Evolutionary conservation across 225 moss, liverwort and hornwort genomes (phyloP), one percentile per base, ranked within the genome.

Genomic region (Physcomitrium patens): DNA sequence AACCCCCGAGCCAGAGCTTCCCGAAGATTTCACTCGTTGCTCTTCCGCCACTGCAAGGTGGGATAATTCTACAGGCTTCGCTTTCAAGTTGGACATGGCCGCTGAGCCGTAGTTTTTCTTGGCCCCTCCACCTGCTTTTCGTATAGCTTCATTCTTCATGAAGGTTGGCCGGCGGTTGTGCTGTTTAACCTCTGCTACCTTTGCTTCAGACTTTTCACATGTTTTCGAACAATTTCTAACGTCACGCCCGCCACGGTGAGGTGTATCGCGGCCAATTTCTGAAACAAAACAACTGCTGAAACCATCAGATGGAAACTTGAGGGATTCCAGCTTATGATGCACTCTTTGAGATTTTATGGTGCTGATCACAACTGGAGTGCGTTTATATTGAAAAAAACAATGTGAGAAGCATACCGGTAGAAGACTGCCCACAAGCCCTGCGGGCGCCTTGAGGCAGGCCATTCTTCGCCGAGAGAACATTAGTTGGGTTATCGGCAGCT

Each of bases 381-480:
- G 51, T 12, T 4, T 51, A 51, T 1, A 47, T 47, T 4, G 51
- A 12, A 51, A 51, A n/a, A 51, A 1, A 15, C 12, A 12, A 9
- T 51, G 6, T 12, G 51, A 51, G 10, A 9, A 67, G n/a, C 69
- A 60, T 76, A 84, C 84, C 80, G 17, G 24, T 48, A 52, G 53
- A 41, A 7, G 60, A 65, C 69, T 65, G 57, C 65, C 60, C 73
- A 46, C 23, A 61, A 24, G 24, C 24, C 24, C 24, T 24, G 46
- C 53, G 60, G 27, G 54, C 7, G 59, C 61, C 54, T 69, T 72
- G 68, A 63, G 44, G 45, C 45, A 52, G 62, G 27, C 44, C 43
- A 12, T 54, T 22, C 27, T 28, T 24, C 15, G 50, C 27, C 19
- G 10, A 12, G 24, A 11, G 43, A 61, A 12, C 46, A 47, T 24